phyloP scores from a whole-genome alignment of 1,284 basidiomycete genomes.

The Dichomitus squalens region DNA sequence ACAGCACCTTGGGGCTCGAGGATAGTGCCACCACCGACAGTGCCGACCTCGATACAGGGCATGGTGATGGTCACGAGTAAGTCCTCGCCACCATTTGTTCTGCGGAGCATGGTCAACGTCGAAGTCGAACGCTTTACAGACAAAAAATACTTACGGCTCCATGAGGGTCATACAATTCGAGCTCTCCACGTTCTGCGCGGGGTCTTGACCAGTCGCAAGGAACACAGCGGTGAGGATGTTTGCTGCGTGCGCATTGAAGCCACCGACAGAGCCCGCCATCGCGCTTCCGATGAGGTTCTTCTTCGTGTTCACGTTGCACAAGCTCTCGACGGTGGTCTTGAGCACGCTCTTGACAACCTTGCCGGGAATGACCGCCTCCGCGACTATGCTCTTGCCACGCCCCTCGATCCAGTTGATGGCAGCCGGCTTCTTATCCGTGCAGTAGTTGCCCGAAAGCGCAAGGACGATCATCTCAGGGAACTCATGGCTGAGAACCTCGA shows the following conservation, averaged over 20 bases:
- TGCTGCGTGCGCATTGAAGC: conserved; percentile 98
- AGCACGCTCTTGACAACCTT: conserved; percentile 87
- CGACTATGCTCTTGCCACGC: conserved; percentile 95
- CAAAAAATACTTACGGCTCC: conserved; percentile 79
- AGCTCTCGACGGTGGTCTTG: conserved; percentile 91
- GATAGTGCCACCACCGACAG: conserved; percentile 94
- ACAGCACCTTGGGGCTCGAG: conserved; percentile 88
- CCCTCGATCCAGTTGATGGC: conserved; percentile 99
- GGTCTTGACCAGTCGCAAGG: conserved; percentile 97
- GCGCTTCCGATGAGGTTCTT: conserved; percentile 98
- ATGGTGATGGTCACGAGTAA: conserved; percentile 91
- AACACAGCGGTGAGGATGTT: conserved; percentile 97
- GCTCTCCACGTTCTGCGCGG: conserved; percentile 98
- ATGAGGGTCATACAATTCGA: conserved; percentile 98
- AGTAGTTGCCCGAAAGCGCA: conserved; percentile 96
- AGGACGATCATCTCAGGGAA: conserved; percentile 96
- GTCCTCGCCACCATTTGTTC: conserved; percentile 88
- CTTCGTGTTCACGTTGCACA: conserved; percentile 94
- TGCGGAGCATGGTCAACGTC: conserved; percentile 33
- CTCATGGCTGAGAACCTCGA: conserved; percentile 77
- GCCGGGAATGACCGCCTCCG: conserved; percentile 93
- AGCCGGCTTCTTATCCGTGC: conserved; percentile 99
- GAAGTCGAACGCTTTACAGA: neutral
- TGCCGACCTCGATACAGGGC: conserved; percentile 97
- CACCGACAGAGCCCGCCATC: conserved; percentile 97